These are phyloP conservation scores for Fusarium concolor DNA, from an alignment of 2,329 filamentous ascomycete genomes.

Conservation along the genomic window DNA sequence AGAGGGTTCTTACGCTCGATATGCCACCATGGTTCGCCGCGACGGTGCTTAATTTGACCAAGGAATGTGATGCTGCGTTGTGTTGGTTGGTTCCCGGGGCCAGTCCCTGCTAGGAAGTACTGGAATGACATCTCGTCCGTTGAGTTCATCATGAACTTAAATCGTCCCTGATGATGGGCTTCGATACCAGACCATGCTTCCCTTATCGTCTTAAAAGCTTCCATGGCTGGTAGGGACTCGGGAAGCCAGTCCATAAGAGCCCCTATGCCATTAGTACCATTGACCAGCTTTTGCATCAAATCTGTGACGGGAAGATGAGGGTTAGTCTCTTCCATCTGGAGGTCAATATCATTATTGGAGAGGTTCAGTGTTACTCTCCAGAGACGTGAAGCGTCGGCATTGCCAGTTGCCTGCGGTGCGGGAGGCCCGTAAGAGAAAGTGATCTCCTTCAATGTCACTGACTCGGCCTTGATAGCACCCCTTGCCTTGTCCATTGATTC, in stretches of 20 bases:
- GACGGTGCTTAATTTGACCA: constrained; percentile 62
- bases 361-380: constrained; percentile 71
- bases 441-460: constrained; percentile 71
- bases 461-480: constrained; percentile 66
- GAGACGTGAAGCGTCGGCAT: constrained; percentile 36
- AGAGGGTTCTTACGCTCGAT: constrained; percentile 53
- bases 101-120: constrained; percentile 57
- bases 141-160: constrained; percentile 65
- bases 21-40: constrained; percentile 64
- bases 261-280: constrained; percentile 64
- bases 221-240: constrained; percentile 73
- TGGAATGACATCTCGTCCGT: constrained; percentile 69
- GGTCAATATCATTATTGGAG: constrained; percentile 62
- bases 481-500: constrained; percentile 70
- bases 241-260: constrained; percentile 66
- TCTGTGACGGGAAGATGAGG: constrained; percentile 75
- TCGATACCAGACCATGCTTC: constrained; percentile 60
- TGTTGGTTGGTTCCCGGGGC: constrained; percentile 40
- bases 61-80: constrained; percentile 61
- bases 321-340: constrained; percentile 71
- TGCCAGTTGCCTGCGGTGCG: constrained; percentile 2
- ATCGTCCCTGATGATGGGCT: constrained; percentile 57
- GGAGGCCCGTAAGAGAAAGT: constrained; percentile 73
- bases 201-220: constrained; percentile 70
- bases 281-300: constrained; percentile 68